Evolutionary conservation across 306 rosid genomes (phyloP).

Genomic region (Sechiopsis laciniata): DNA sequence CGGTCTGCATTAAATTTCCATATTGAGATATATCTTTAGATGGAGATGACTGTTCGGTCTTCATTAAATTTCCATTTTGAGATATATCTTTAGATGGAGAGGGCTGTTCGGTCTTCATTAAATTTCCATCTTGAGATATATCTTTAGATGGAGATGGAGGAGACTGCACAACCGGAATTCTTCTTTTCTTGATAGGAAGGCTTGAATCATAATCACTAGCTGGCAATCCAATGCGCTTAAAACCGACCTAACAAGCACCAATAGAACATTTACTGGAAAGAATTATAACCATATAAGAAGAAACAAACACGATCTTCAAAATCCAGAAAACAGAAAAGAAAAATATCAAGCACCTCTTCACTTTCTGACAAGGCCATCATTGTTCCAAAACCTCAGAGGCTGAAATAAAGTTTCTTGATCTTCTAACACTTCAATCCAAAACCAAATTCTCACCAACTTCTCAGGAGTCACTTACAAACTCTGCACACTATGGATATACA

Average conservation of each 20-base stretch:
- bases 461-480: background rate
- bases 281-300: conserved; percentile 13
- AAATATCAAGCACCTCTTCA: conserved; percentile 8
- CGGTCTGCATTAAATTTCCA: too few relatives aligned
- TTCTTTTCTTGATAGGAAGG: conserved; percentile 90
- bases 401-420: background rate
- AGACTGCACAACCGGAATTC: conserved; percentile 47
- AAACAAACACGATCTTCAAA: conserved; percentile 7
- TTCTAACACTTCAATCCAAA: conserved; percentile 4
- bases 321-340: background rate
- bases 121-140: too few relatives aligned
- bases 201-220: conserved; percentile 72
- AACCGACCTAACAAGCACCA: conserved; percentile 66
- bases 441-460: conserved; percentile 16
- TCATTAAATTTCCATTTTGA: background rate
- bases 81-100: conserved; percentile 41
- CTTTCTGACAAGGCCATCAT: background rate
- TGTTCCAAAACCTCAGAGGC: background rate
- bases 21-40: conserved; percentile 38
- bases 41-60: background rate
- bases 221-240: conserved; percentile 54
- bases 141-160: conserved; percentile 21
- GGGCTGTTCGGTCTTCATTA: too few relatives aligned
- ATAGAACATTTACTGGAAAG: conserved; percentile 29
- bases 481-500: conserved; percentile 11